Base-by-base conservation (phyloP, 2,329 filamentous ascomycete genomes). In the Monilinia vaccinii-corymbosi region DNA sequence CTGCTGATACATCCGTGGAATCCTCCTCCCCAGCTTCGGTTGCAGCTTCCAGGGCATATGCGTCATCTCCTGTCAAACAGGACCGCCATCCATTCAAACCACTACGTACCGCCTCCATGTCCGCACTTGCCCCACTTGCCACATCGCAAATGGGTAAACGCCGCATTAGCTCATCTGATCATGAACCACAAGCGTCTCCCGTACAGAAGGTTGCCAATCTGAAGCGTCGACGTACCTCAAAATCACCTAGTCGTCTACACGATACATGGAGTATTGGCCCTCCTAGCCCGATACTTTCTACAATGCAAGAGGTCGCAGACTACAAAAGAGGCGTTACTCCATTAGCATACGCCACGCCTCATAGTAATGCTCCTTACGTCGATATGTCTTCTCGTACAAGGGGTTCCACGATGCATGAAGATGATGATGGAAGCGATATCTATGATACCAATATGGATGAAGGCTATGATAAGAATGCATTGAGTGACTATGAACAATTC, bases 311-410 rank as follows among this genome's bases (percentile, higher is more conserved):
- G 3, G 40, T 51, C 0, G 28, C 69, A 61, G 40, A 70, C n/a
- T 47, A 45, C 4, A 62, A 76, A 40, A 60, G 71, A 58, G 73
- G 78, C 14, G 83, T 80, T 0, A 87, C 86, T 0, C 78, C 78
- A 2, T 84, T 84, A 64, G 85, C 84, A n/a, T 91, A 91, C 68
- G 86, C 87, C 3, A 92, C 88, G 0, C 88, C 88, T 0, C 79
- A 86, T 69, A 91, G 87, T 68, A 86, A 84, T 62, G 81, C 77
- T 4, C 78, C 82, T 2, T 72, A 69, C 52, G 60, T 67, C 4
- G 68, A 68, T 1, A 23, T 4, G 32, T 21, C 47, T 45, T 49
- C 38, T 60, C 65, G 23, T 18, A 50, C 60, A 7, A 62, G 60
- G 46, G 18, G 46, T 57, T 13, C 62, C 64, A 36, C 13, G 65